Percentiles rank a stretch among this genome's conserved stretches.
Conservation (phyloP, 805 yeast species). For the Debaryomyces tyrocola region DNA sequence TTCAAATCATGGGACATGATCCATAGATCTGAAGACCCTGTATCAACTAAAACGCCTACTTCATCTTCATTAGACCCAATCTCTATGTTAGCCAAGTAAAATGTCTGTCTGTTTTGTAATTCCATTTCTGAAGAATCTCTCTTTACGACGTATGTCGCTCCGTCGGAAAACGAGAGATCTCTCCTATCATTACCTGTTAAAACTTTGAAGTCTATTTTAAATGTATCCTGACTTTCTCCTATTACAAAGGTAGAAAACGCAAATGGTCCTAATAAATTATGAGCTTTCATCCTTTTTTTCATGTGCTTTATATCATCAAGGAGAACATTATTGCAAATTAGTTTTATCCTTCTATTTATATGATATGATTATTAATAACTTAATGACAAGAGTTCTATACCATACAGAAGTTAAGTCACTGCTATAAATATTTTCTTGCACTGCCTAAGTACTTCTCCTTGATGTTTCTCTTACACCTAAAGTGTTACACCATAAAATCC, state of each 20-base stretch:
- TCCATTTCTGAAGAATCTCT: constrained; percentile 17
- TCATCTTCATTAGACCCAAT: constrained; percentile 30
- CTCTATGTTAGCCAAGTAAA: constrained; percentile 25
- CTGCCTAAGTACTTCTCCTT: too few relatives aligned
- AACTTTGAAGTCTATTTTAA: constrained; percentile 18
- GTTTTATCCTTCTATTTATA: too few relatives aligned
- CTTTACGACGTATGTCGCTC: constrained; percentile 13
- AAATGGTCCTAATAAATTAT: neutral
- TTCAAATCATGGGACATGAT: constrained; percentile 31
- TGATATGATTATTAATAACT: too few relatives aligned
- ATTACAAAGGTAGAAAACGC: neutral
- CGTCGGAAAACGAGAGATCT: constrained; percentile 7
- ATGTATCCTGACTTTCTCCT: neutral
- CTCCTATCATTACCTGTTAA: constrained; percentile 13
- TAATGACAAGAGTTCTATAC: too few relatives aligned
- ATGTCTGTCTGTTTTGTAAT: constrained; percentile 25
- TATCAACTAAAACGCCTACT: constrained; percentile 36
- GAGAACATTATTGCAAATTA: too few relatives aligned
- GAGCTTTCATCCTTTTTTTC: neutral
- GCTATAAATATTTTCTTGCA: too few relatives aligned
- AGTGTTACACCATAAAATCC: too few relatives aligned
- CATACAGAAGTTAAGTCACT: too few relatives aligned
- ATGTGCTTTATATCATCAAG: too few relatives aligned
- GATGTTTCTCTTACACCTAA: too few relatives aligned
- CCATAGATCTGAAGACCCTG: constrained; percentile 47